Evolutionary conservation across 2,329 filamentous ascomycete species (phyloP).

Genomic region (Thielaviopsis musarum): DNA sequence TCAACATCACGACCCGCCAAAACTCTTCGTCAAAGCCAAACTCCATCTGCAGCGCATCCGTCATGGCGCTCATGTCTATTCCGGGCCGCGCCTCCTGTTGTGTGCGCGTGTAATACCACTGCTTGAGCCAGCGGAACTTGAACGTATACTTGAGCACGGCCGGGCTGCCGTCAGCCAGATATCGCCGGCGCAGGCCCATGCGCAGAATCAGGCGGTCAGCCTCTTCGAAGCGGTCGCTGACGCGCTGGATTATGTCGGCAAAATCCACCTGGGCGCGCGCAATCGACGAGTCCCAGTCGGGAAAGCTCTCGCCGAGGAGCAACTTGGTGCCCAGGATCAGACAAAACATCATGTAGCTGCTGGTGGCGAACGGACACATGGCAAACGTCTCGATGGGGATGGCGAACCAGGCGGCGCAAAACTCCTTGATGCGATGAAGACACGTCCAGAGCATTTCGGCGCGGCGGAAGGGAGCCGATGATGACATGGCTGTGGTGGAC

Average conservation of each 20-base stretch:
- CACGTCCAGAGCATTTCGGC: constrained; percentile 23
- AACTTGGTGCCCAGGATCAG: constrained; percentile 22
- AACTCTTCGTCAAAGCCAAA: constrained; percentile 18
- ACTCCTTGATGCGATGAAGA: constrained; percentile 17
- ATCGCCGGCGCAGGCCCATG: constrained; percentile 15
- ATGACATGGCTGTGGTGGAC: constrained; percentile 8
- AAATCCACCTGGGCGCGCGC: constrained; percentile 22
- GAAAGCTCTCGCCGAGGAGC: constrained; percentile 19
- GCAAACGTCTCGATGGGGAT: constrained; percentile 17
- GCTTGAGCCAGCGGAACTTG: constrained; percentile 24
- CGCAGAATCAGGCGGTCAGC: constrained; percentile 17
- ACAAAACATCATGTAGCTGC: constrained; percentile 20
- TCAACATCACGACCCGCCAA: constrained; percentile 17
- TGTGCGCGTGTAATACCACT: constrained; percentile 21
- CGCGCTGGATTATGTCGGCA: constrained; percentile 14
- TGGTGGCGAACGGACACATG: constrained; percentile 18
- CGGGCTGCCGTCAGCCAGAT: constrained; percentile 19
- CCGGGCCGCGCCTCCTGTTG: constrained; percentile 12
- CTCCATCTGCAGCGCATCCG: constrained; percentile 13
- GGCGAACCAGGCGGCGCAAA: constrained; percentile 16
- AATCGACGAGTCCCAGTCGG: constrained; percentile 22
- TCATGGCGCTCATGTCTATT: constrained; percentile 6
- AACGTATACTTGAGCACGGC: constrained; percentile 19
- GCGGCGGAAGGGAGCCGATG: constrained; percentile 16
- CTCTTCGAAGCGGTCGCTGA: constrained; percentile 20